Base-by-base conservation (phyloP, 2,329 filamentous ascomycete species). In the Purpureocillium takamizusanense region DNA sequence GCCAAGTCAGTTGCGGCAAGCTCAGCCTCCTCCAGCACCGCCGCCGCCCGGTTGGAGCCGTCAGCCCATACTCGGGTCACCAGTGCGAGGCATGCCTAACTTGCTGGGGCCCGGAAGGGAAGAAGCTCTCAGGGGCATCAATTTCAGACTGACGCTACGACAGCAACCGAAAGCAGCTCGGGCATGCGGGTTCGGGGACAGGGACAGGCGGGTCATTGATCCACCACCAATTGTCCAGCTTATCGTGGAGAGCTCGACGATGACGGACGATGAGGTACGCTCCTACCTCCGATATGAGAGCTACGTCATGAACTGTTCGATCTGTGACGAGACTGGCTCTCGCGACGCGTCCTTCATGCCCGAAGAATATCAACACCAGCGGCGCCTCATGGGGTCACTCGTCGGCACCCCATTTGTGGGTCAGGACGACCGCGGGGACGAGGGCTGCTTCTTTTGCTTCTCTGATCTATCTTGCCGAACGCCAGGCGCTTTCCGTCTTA, bases 391-490 rank as follows among this genome's bases (percentile, higher is more conserved):
- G 83, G 86, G 86, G 14, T 84, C 83, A 7, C 63, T 87, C 7
- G 83, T 89, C 4, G 78, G 82, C 7, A 85, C 81, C 1, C 81
- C 85, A 0, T 89, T 87, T 47, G 77, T 85, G 6, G 85, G 83
- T 7, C 70, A 76, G 38, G 86, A 92, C 54, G 84, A 90, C 51
- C 69, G 78, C 38, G 77, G 78, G 38, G 61, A 75, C 16, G 81
- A 87, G 45, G 85, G 86, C 2, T 87, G 82, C 52, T 92, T 90
- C 66, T 92, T 90, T 59, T 86, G 83, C 55, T 92, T 92, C 54
- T 82, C 84, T 0, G 86, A 92, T 54, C 68, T 92, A 15, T 88
- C 83, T 4, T 87, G 84, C 54, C 76, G 86, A 27, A 88, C 82
- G 0, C 79, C 85, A 1, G 86, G 86, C 15, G 67, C 68, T n/a